Percentiles rank a stretch among this genome's conserved stretches.
phyloP scores from a whole-genome alignment of 768 basidiomycete species.

The Suillus paluster region DNA sequence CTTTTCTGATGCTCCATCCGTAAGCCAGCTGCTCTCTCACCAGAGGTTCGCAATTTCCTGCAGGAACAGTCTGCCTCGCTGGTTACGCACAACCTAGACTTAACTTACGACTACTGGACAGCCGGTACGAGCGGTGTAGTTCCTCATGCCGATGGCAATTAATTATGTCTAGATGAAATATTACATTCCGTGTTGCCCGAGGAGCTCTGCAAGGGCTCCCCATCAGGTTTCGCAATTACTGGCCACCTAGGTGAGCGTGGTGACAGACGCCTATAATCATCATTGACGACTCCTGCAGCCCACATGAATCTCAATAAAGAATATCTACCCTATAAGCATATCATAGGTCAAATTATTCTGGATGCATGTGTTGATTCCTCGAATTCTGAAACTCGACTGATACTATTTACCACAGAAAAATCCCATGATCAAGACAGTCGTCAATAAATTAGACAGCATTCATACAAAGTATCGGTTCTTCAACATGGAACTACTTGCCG shows the following conservation, averaged over 20 bases:
- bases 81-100: constrained; percentile 59
- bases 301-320: constrained; percentile 91
- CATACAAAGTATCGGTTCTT: constrained; percentile 90
- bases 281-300: constrained; percentile 48
- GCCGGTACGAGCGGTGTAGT: constrained; percentile 59
- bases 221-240: constrained; percentile 83
- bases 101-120: constrained; percentile 90
- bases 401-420: constrained; percentile 71
- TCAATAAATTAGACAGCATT: constrained; percentile 92
- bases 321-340: constrained; percentile 87
- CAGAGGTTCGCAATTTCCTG: constrained; percentile 59
- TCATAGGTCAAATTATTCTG: constrained; percentile 91
- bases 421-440: constrained; percentile 78
- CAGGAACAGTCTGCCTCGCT: constrained; percentile 57
- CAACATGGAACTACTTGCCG: constrained; percentile 95
- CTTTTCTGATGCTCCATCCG: constrained; percentile 26
- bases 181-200: constrained; percentile 82
- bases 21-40: constrained; percentile 72
- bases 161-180: constrained; percentile 68
- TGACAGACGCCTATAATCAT: neutral
- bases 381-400: constrained; percentile 12
- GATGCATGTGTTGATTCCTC: constrained; percentile 61
- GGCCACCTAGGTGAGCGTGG: constrained; percentile 84
- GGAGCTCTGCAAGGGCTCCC: constrained; percentile 75
- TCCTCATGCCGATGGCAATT: constrained; percentile 10